Percentiles rank a stretch among this genome's conserved stretches.
phyloP scores from a whole-genome alignment of 2,329 filamentous ascomycete species.

The Myriosclerotinia duriaeana region DNA sequence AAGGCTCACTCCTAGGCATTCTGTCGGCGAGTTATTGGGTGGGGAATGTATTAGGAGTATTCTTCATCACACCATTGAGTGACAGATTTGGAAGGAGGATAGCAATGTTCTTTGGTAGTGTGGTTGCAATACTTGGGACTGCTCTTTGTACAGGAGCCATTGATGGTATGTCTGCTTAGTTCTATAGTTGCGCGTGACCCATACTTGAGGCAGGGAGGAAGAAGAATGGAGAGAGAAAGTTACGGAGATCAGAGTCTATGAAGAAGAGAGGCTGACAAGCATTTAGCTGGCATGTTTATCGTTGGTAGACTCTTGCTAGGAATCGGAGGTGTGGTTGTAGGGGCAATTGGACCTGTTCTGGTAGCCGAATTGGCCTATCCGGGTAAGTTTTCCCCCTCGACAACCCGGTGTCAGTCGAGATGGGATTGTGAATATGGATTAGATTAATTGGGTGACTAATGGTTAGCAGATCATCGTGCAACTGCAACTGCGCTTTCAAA shows the following conservation, averaged over 20 bases:
- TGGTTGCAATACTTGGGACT: constrained; percentile 20
- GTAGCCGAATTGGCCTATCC: constrained; percentile 25
- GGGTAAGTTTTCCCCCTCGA: not conserved
- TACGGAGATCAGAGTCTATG: not conserved
- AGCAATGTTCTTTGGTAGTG: constrained; percentile 22
- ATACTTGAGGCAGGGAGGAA: not conserved
- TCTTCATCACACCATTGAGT: constrained; percentile 28
- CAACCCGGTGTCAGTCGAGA: not conserved
- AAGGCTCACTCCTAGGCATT: constrained; percentile 27
- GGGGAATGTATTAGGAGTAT: constrained; percentile 29
- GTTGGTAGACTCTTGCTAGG: constrained; percentile 18
- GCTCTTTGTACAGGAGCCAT: constrained; percentile 21
- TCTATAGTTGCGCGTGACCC: not conserved
- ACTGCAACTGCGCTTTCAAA: constrained; percentile 42
- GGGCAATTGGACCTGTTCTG: constrained; percentile 27
- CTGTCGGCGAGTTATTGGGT: constrained; percentile 30
- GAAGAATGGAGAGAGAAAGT: not conserved
- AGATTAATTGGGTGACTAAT: not conserved
- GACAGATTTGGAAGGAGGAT: constrained; percentile 21
- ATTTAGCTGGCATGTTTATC: constrained; percentile 22
- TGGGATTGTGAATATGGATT: not conserved
- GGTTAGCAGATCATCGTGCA: constrained; percentile 35
- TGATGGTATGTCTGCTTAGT: not conserved
- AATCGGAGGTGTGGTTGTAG: constrained; percentile 26
- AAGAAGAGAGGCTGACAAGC: not conserved